Base-by-base conservation (phyloP, 352 stramenopile species). In the Blastocystis sp. region DNA sequence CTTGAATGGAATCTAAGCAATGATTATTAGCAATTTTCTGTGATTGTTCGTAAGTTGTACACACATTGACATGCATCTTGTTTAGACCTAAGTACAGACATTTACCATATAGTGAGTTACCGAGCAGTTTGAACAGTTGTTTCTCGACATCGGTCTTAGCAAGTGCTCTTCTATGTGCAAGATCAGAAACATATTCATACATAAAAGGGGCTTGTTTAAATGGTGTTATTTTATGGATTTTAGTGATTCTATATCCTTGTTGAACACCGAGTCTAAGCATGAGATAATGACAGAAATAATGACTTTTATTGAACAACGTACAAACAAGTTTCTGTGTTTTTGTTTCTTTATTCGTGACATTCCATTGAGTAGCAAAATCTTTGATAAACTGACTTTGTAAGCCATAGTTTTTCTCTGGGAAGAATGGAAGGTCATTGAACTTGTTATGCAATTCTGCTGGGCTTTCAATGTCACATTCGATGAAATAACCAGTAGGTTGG, bases 351-450 rank as follows among this genome's bases (percentile, higher is more conserved):
- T 57, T 14, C 6, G 6, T 57, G 48, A 57, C 6, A 7, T 17
- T 57, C 6, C 14, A 7, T 57, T 57, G 6, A 57, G 14, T 57
- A 57, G 6, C 48, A 57, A 57, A 14, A 57, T 57, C 48, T 14
- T 57, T 57, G 6, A 14, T 14, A 57, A 17, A 57, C 48, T 57
- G 48, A 57, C 6, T 14, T 17, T 57, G 48, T 57, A 57, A 57
- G 48, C 48, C 48, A 57, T 17, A 7, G 14, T 14, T 7, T 14
- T 70, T 17, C 17, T 6, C 19, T n/a, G 63, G 63, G 34, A 70
- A 70, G 21, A 70, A 70, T 45, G n/a, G 63, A 19, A 70, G n/a
- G 28, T 70, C 63, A 43, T 70, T 70, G 28, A 70, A 70, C 28
- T 70, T 70, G 28, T 70, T 24, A 45, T 57, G 14, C 6, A 17